Evolutionary conservation across 768 basidiomycete species (phyloP).

Genomic region (Cystobasidium tubakii): DNA sequence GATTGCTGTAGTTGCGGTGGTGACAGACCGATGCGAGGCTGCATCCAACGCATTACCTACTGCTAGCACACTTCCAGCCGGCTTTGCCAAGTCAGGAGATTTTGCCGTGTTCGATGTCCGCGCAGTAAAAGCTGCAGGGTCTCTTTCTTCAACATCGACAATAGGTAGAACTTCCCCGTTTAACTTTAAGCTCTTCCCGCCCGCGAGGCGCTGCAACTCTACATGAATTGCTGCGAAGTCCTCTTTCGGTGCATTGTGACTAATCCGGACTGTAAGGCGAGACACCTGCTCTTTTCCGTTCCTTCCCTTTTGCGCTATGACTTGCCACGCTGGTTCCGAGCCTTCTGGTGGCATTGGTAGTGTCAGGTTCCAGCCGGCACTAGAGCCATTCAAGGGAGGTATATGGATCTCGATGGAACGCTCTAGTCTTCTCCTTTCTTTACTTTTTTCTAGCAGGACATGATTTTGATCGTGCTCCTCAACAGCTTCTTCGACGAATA

Average conservation of each 20-base stretch:
- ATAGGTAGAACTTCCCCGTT: conserved; percentile 75
- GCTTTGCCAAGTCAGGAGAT: background rate
- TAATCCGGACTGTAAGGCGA: conserved; percentile 59
- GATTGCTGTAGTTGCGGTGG: background rate
- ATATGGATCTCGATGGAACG: conserved; percentile 48
- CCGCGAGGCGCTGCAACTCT: conserved; percentile 69
- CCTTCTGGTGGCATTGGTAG: conserved; percentile 1
- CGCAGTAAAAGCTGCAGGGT: conserved; percentile 50
- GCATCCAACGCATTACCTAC: background rate
- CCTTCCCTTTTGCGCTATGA: background rate
- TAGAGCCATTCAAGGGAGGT: background rate
- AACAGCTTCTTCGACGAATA: conserved; percentile 47
- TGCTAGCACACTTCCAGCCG: background rate
- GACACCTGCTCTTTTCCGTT: conserved; percentile 51
- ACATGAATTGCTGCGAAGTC: conserved; percentile 73
- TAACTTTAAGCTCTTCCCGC: conserved; percentile 68
- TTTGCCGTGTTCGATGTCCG: conserved; percentile 49
- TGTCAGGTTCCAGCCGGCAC: conserved; percentile 36
- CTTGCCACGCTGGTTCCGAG: conserved; percentile 67
- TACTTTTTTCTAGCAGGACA: conserved; percentile 60
- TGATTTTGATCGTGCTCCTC: conserved; percentile 56
- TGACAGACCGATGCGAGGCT: background rate
- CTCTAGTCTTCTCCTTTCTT: conserved; percentile 65
- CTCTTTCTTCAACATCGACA: conserved; percentile 62
- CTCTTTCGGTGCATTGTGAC: conserved; percentile 68